Base-by-base conservation (phyloP, 1,139 yeast species). In the Taiozyma sp. region DNA sequence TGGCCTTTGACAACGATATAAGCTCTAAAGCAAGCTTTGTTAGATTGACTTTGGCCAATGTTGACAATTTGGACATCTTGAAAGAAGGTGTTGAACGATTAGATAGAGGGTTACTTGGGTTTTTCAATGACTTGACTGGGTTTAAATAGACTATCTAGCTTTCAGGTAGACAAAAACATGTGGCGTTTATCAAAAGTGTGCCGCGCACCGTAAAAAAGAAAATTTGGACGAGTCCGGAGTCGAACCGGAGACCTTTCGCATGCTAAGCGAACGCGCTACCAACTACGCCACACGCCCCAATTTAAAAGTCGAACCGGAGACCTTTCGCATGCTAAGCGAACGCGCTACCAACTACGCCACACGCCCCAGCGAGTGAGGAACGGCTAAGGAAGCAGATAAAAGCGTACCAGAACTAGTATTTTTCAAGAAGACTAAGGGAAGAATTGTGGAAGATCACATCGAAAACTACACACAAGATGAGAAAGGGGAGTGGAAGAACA, bases 181-280 rank as follows among this genome's bases (percentile, higher is more conserved):
- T 24, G 26, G 26, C 26, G 6, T 2, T 6, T 24, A 24, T 3
- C 26, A 24, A 28, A 28, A n/a, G 10, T 6, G n/a, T 19, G 19
- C 2, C 19, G 19, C 19, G 19, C 19, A 19, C 19, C 19, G 19
- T 19, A 44, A 48, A 43, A 61, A 62, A n/a, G 65, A 65, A 62
- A 44, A 55, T 59, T 26, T 83, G 88, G 88, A 83, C 88, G 88
- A 83, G 88, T 81, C 84, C 83, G 88, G 88, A 83, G 77, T 83
- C 85, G 89, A 83, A 83, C 89, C 88, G 82, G 83, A 80, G 89
- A 83, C 88, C 89, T 83, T 80, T 81, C 86, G 81, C 88, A 82
- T 83, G 89, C 89, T 80, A 83, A 82, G 88, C 82, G 85, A 80
- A 80, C 88, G 88, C 89, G 88, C 88, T 83, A 83, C 89, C 89